Percentiles rank a stretch among this genome's conserved stretches.
phyloP scores from a whole-genome alignment of 495 filamentous ascomycete species.

The Neurospora hispaniola region DNA sequence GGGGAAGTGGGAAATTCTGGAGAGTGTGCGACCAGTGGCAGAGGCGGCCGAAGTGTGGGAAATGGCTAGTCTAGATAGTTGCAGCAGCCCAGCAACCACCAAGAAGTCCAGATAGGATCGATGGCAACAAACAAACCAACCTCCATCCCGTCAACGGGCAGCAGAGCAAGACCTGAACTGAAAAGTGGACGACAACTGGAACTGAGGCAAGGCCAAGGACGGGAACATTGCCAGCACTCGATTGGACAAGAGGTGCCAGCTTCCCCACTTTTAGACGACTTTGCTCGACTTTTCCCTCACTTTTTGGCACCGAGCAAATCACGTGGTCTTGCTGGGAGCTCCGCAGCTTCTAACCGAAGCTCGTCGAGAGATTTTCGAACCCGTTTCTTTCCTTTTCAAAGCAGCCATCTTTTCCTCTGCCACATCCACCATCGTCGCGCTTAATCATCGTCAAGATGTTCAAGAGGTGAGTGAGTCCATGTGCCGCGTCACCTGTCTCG shows the following conservation, averaged over 20 bases:
- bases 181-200: not conserved
- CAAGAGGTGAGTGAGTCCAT: conserved; percentile 59
- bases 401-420: conserved; percentile 29
- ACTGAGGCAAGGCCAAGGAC: not conserved
- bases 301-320: conserved; percentile 6
- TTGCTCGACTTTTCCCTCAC: not conserved
- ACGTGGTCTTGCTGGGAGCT: conserved; percentile 22
- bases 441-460: conserved; percentile 64
- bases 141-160: not conserved
- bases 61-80: not conserved
- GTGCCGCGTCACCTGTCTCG: conserved; percentile 4
- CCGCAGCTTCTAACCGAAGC: conserved; percentile 29
- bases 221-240: not conserved
- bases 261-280: not conserved
- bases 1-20: not conserved
- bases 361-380: conserved; percentile 31
- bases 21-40: not conserved
- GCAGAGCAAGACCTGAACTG: not conserved
- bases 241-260: not conserved
- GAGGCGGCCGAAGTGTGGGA: not conserved
- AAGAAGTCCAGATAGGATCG: not conserved
- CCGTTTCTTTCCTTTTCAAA: conserved; percentile 27
- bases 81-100: not conserved
- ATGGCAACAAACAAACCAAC: not conserved
- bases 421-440: conserved; percentile 32